phyloP scores from a whole-genome alignment of 495 filamentous ascomycete species.

The Penicillium psychrofluorescens region DNA sequence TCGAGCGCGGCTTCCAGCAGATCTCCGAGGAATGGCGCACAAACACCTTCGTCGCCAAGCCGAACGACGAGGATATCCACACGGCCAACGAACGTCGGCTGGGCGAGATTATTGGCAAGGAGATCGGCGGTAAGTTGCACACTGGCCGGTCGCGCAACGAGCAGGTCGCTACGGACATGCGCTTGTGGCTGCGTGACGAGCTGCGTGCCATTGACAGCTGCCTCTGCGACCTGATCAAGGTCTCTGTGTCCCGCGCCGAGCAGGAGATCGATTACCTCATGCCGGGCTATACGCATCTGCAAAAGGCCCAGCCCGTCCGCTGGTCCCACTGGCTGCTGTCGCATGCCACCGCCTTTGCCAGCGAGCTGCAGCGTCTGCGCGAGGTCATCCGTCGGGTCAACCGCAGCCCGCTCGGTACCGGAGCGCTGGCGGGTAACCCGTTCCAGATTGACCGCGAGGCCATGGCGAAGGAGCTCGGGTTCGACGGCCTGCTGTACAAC shows the following conservation, averaged over 20 bases:
- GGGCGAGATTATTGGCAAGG: constrained; percentile 81
- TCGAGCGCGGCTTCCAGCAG: constrained; percentile 65
- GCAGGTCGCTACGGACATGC: constrained; percentile 90
- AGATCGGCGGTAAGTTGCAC: constrained; percentile 85
- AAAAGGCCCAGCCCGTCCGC: constrained; percentile 83
- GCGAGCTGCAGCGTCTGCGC: constrained; percentile 72
- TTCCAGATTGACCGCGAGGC: constrained; percentile 84
- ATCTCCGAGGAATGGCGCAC: constrained; percentile 70
- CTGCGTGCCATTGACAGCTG: constrained; percentile 63
- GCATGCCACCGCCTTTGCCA: constrained; percentile 67
- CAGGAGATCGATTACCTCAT: constrained; percentile 61
- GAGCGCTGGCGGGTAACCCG: constrained; percentile 86
- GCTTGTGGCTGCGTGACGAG: constrained; percentile 81
- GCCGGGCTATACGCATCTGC: constrained; percentile 79
- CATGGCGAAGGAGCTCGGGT: constrained; percentile 85
- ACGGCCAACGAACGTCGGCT: constrained; percentile 90
- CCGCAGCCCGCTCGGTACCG: constrained; percentile 70
- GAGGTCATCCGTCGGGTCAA: constrained; percentile 73
- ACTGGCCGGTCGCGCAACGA: constrained; percentile 90
- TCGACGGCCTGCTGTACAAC: constrained; percentile 75
- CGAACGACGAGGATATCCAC: constrained; percentile 64
- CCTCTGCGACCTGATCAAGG: constrained; percentile 63
- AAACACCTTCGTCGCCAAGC: constrained; percentile 35
- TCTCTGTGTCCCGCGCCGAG: constrained; percentile 68
- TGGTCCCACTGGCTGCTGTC: constrained; percentile 85